Evolutionary conservation across 2,329 filamentous ascomycete genomes (phyloP), one percentile per base, ranked within the genome.

Genomic region (Sphaceloma murrayae): DNA sequence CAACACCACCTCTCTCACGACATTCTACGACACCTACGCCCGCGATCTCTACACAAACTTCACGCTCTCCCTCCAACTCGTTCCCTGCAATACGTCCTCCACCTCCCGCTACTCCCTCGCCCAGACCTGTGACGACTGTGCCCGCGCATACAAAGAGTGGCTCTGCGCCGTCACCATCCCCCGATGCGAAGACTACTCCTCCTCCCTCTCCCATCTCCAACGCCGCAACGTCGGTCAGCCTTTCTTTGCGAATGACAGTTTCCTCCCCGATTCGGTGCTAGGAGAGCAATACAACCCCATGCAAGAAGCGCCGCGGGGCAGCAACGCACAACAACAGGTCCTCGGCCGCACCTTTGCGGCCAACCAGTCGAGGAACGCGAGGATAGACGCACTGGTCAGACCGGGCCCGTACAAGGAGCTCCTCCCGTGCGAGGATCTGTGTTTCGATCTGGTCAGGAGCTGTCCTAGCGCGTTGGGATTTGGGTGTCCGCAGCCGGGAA

Each of bases 331-430:
- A 44, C 38, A 48, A n/a, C 60, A 61, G 38, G 59, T 58, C 1
- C 56, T 52, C 40, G 49, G 50, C 18, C 53, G 52, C 22, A 53
- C 56, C 19, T 51, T 58, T 38, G 58, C 60, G 0, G 54, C 60
- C 3, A 61, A 60, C 43, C 49, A 45, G 6, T 57, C 54, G 9
- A 54, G 60, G n/a, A 62, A 62, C 44, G 47, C 51, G 65, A 75
- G 36, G 10, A 91, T 96, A 53, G 87, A 95, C 56, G 54, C 67
- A 2, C 52, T 66, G 1, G 77, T 96, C 47, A 64, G 72, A 49
- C 88, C 91, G 0, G 91, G 91, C 0, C 91, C 91, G 0, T 96
- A 98, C 65, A 93, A 88, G 58, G 91, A 98, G 66, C 69, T 96
- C 14, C 67, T 94, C 6, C 91, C 91, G 0, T 96, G 89, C 56